These are phyloP conservation scores for Oropetium thomaeum DNA, from an alignment of 176 grass and related monocot species.

Conservation along the genomic window DNA sequence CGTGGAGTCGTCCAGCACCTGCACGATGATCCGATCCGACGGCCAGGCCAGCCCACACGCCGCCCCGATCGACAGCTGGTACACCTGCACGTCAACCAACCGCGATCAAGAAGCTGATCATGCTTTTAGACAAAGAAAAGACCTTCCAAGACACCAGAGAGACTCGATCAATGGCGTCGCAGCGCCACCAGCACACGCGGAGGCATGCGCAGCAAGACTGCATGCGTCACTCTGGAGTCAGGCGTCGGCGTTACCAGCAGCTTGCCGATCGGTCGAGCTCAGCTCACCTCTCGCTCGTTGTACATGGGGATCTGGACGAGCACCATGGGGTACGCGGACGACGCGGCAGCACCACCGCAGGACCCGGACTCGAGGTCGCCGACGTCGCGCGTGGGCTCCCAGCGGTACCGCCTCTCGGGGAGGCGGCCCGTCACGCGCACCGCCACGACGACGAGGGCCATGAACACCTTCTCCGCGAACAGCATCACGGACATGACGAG, in stretches of 20 bases:
- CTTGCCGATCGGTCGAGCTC: too few species aligned
- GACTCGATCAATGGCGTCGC: slow-evolving; percentile 1
- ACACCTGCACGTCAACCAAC: slow-evolving; percentile 39
- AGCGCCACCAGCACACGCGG: neutral
- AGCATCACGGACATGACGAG: slow-evolving; percentile 80
- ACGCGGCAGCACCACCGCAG: slow-evolving; percentile 36
- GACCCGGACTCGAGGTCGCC: slow-evolving; percentile 53
- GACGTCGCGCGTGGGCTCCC: slow-evolving; percentile 47
- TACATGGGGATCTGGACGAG: slow-evolving; percentile 95
- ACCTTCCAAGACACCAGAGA: neutral
- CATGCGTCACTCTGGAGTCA: too few species aligned
- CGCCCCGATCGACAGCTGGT: slow-evolving; percentile 65
- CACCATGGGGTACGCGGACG: slow-evolving; percentile 67
- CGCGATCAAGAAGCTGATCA: too few species aligned
- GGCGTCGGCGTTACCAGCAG: too few species aligned
- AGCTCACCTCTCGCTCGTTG: slow-evolving; percentile 78
- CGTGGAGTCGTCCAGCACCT: slow-evolving; percentile 87
- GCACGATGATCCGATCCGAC: slow-evolving; percentile 66
- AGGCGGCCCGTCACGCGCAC: slow-evolving; percentile 41
- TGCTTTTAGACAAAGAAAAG: neutral
- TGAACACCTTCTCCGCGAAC: slow-evolving; percentile 72
- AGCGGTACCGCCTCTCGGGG: slow-evolving; percentile 54
- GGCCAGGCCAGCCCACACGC: slow-evolving; percentile 65
- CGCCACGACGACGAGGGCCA: slow-evolving; percentile 51
- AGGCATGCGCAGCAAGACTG: too few species aligned